Evolutionary conservation across 1,284 basidiomycete genomes (phyloP).

Genomic region (Pseudozyma pruni): DNA sequence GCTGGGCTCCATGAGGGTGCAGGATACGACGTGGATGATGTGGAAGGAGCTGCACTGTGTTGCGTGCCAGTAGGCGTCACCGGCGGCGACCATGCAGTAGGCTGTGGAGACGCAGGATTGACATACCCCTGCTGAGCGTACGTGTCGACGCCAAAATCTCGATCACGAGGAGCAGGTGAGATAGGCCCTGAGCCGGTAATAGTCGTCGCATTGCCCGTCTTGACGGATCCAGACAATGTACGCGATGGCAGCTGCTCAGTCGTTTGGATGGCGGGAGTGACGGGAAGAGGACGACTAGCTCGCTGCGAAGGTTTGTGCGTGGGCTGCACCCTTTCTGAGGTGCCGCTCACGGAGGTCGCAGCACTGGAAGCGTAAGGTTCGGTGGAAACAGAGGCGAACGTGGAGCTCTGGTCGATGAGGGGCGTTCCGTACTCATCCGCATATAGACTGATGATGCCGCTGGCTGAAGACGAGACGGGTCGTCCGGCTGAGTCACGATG

Average conservation of each 20-base stretch:
- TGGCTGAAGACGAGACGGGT: conserved; percentile 45
- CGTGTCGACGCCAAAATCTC: conserved; percentile 1
- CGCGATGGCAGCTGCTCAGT: conserved; percentile 6
- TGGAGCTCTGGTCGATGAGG: conserved; percentile 11
- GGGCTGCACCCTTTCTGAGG: conserved; percentile 1
- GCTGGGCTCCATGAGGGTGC: conserved; percentile 40
- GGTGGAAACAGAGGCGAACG: conserved; percentile 5
- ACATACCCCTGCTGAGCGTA: conserved; percentile 29
- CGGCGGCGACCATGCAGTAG: conserved; percentile 27
- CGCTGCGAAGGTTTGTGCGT: conserved; percentile 25
- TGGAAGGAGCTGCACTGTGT: conserved; percentile 14
- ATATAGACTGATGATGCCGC: conserved; percentile 55
- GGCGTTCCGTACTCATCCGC: conserved; percentile 29
- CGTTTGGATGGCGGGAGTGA: conserved; percentile 15
- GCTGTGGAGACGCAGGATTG: conserved; percentile 25
- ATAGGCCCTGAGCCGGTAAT: neutral
- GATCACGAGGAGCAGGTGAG: conserved; percentile 12
- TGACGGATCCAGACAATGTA: conserved; percentile 1
- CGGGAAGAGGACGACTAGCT: conserved; percentile 30
- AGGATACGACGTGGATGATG: conserved; percentile 20
- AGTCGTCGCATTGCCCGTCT: neutral
- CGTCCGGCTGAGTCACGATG: conserved; percentile 10
- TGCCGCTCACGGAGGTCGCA: neutral
- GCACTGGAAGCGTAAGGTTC: conserved; percentile 4
- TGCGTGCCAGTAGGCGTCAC: conserved; percentile 23